Percentiles rank a stretch among this genome's conserved stretches.
These are phyloP conservation scores for Heterobasidion annosum DNA, from an alignment of 1,284 basidiomycete species.

Conservation along the genomic window DNA sequence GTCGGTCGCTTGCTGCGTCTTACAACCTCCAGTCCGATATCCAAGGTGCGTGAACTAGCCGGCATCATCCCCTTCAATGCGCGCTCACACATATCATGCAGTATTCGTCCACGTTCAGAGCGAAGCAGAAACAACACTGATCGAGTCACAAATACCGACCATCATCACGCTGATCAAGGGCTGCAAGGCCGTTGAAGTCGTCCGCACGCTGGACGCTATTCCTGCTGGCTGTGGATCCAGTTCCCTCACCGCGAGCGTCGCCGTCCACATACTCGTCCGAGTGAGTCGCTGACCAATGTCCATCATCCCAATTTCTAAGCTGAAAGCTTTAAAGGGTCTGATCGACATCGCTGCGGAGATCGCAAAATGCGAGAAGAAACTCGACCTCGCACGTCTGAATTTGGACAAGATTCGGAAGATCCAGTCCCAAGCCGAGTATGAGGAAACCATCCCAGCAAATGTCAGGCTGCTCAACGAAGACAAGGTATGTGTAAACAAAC, in stretches of 20 bases:
- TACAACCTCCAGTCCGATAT: slow-evolving; percentile 89
- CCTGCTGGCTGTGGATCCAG: slow-evolving; percentile 86
- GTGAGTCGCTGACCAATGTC: slow-evolving; percentile 31
- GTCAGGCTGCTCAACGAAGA: slow-evolving; percentile 65
- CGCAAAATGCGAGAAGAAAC: slow-evolving; percentile 81
- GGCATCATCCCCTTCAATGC: neutral
- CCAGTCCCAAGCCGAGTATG: slow-evolving; percentile 71
- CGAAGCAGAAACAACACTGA: slow-evolving; percentile 53
- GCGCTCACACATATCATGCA: slow-evolving; percentile 20
- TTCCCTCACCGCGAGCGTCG: slow-evolving; percentile 69
- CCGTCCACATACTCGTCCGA: slow-evolving; percentile 78
- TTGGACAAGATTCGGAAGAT: slow-evolving; percentile 73
- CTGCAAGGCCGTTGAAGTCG: slow-evolving; percentile 56
- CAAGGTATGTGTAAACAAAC: slow-evolving; percentile 43
- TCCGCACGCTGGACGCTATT: slow-evolving; percentile 46
- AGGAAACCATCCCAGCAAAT: slow-evolving; percentile 67
- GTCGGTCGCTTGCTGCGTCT: slow-evolving; percentile 83
- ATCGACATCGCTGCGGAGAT: slow-evolving; percentile 83
- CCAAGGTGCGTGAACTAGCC: slow-evolving; percentile 45
- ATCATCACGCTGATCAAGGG: slow-evolving; percentile 86
- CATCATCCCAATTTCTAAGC: neutral
- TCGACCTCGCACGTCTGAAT: slow-evolving; percentile 59
- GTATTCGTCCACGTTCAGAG: slow-evolving; percentile 76
- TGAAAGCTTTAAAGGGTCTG: slow-evolving; percentile 45
- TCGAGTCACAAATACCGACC: slow-evolving; percentile 67